These are phyloP conservation scores for Silene uniflora DNA, from an alignment of 148 eudicot genomes.

Conservation along the genomic window DNA sequence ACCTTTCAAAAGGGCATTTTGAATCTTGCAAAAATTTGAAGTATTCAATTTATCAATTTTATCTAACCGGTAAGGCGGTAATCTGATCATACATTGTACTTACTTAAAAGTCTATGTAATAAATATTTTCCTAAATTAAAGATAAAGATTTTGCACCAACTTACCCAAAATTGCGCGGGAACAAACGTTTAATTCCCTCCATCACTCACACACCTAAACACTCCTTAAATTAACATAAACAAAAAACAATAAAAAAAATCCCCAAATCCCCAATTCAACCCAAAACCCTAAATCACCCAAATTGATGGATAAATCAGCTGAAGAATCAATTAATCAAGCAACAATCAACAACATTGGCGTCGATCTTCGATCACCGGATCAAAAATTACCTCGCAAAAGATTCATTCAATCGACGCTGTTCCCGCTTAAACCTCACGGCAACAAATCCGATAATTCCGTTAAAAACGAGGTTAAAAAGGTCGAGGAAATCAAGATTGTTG, in stretches of 20 bases:
- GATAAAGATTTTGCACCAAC: no score
- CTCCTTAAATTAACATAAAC: background rate
- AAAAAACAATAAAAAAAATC: conserved; percentile 3
- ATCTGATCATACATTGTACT: no score
- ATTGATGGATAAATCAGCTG: conserved; percentile 38
- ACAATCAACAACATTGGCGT: conserved; percentile 15
- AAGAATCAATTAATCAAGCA: conserved; percentile 10
- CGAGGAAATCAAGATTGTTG: conserved; percentile 17
- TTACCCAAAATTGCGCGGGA: conserved; percentile 13
- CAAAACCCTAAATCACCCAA: conserved; percentile 39
- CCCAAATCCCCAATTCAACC: conserved; percentile 28
- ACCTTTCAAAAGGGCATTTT: no score
- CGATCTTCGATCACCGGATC: conserved; percentile 33
- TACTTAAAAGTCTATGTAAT: no score
- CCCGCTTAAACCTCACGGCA: conserved; percentile 41
- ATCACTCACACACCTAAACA: background rate
- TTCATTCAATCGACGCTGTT: conserved; percentile 73
- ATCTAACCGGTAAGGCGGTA: no score
- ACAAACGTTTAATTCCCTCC: conserved; percentile 8
- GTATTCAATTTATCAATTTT: no score
- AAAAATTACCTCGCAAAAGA: conserved; percentile 42
- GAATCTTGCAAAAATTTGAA: no score
- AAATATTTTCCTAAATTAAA: no score
- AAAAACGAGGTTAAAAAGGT: conserved; percentile 20
- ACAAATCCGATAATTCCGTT: conserved; percentile 22